These are phyloP conservation scores for Fusarium clavum DNA, from an alignment of 2,329 filamentous ascomycete species.

Conservation along the genomic window DNA sequence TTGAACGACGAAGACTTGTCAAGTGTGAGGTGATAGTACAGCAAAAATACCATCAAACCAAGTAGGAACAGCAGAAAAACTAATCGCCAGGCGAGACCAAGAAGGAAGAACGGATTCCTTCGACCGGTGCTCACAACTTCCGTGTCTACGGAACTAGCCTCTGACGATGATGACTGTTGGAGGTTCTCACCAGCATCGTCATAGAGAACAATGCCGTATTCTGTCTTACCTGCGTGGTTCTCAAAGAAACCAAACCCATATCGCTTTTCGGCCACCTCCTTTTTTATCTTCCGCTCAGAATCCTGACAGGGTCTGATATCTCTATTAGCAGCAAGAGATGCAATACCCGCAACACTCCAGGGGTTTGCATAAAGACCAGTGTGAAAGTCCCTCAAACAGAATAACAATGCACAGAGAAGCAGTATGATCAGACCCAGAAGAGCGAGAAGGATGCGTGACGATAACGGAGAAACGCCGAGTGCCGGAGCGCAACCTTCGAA, in stretches of 20 bases:
- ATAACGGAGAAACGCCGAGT: constrained; percentile 38
- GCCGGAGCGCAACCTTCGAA: constrained; percentile 41
- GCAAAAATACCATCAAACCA: constrained; percentile 52
- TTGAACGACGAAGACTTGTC: constrained; percentile 48
- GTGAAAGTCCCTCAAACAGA: constrained; percentile 39
- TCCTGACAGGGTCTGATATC: constrained; percentile 36
- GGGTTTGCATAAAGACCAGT: constrained; percentile 47
- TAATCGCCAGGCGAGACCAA: constrained; percentile 53
- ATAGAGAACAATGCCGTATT: constrained; percentile 45
- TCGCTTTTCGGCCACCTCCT: constrained; percentile 44
- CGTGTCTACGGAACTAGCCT: constrained; percentile 39
- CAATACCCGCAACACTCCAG: constrained; percentile 49
- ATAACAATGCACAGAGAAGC: constrained; percentile 35
- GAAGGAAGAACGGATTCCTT: constrained; percentile 51
- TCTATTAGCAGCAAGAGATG: constrained; percentile 42
- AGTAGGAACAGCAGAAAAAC: constrained; percentile 51
- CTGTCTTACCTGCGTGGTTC: constrained; percentile 33
- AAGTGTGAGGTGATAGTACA: constrained; percentile 54
- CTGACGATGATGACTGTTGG: constrained; percentile 10
- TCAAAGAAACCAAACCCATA: constrained; percentile 45
- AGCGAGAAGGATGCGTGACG: constrained; percentile 36
- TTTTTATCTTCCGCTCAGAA: constrained; percentile 41
- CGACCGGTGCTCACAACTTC: constrained; percentile 2
- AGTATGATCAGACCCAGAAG: constrained; percentile 36
- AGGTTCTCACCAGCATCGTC: constrained; percentile 36